Evolutionary conservation across 768 basidiomycete species (phyloP), one percentile per base, ranked within the genome.

Genomic region (Lactifluus subvellereus): DNA sequence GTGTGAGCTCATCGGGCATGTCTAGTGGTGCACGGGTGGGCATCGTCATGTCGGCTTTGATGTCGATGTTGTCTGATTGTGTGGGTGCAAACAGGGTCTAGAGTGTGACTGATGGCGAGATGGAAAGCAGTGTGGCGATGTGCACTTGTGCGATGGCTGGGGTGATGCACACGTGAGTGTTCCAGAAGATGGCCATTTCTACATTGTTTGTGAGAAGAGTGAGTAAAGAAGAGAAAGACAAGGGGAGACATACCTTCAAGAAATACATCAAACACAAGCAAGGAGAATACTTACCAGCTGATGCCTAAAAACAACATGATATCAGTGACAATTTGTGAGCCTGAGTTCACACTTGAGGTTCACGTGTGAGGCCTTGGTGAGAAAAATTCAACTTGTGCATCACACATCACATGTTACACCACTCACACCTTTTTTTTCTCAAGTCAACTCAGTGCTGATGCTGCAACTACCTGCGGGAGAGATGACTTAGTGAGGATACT

Each of bases 171-270:
- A 80, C 71, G 69, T 90, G 86, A 0, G 80, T 85, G 69, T 91
- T 92, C 89, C 90, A 91, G 73, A 91, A 90, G 55, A 91, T 79
- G 2, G 75, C 85, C 33, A 92, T 77, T 71, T 91, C 90, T 87
- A 62, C 2, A 27, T 22, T 35, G 8, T 13, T n/a, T 37, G 22
- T 38, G 33, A 16, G 8, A 45, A 50, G 37, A 55, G 37, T 11
- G 38, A 22, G 30, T 20, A 22, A n/a, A 37, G 27, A 33, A 16
- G 32, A 2, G 38, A 37, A 54, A 53, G 32, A 38, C n/a, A 27
- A 22, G 5, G 35, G 37, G 13, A 18, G n/a, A 71, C 78, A 9
- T 60, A 85, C 87, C 87, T 73, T 91, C 2, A 2, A 27, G 27
- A 27, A 27, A 27, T 27, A 27, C 27, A 27, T 27, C 27, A 27